Percentiles rank a stretch among this genome's conserved stretches.
These are phyloP conservation scores for Podospora sp. DNA, from an alignment of 495 filamentous ascomycete species.

Conservation along the genomic window DNA sequence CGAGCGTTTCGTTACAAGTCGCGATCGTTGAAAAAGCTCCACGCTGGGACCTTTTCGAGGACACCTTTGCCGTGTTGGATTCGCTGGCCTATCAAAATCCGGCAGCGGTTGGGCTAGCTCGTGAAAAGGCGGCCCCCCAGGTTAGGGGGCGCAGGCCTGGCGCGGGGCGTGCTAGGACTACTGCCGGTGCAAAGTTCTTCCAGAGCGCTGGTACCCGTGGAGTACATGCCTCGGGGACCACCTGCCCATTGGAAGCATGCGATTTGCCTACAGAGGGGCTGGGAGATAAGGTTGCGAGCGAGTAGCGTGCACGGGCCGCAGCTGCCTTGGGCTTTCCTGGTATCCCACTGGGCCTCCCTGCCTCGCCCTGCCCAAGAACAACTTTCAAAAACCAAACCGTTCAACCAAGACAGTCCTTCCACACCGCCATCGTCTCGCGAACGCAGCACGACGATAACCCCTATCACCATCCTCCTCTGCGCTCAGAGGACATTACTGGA, in stretches of 20 bases:
- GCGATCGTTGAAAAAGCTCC: constrained; percentile 7
- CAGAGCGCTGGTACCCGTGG: constrained; percentile 14
- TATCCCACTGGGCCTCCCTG: constrained; percentile 24
- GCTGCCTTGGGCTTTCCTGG: constrained; percentile 14
- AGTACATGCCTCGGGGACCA: constrained; percentile 17
- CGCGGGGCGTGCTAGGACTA: background rate
- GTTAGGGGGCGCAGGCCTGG: constrained; percentile 1
- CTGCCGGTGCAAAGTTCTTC: constrained; percentile 35
- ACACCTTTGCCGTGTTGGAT: constrained; percentile 34
- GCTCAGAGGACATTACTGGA: constrained; percentile 27
- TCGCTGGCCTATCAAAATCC: constrained; percentile 20
- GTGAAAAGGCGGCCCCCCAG: constrained; percentile 13
- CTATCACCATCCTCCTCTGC: constrained; percentile 36
- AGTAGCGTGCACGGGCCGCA: constrained; percentile 30
- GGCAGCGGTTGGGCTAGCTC: constrained; percentile 14
- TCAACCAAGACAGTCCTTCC: constrained; percentile 35
- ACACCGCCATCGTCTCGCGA: constrained; percentile 41
- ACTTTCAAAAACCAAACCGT: constrained; percentile 44
- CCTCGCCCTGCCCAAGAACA: constrained; percentile 39
- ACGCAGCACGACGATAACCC: constrained; percentile 33
- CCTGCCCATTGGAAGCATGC: constrained; percentile 8
- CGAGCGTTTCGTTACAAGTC: constrained; percentile 29
- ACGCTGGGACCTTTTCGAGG: constrained; percentile 22
- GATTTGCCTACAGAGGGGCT: constrained; percentile 17
- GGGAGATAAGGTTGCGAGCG: constrained; percentile 33